Conservation (phyloP, 331 rosid genomes). For the Erythrophleum ivorense region DNA sequence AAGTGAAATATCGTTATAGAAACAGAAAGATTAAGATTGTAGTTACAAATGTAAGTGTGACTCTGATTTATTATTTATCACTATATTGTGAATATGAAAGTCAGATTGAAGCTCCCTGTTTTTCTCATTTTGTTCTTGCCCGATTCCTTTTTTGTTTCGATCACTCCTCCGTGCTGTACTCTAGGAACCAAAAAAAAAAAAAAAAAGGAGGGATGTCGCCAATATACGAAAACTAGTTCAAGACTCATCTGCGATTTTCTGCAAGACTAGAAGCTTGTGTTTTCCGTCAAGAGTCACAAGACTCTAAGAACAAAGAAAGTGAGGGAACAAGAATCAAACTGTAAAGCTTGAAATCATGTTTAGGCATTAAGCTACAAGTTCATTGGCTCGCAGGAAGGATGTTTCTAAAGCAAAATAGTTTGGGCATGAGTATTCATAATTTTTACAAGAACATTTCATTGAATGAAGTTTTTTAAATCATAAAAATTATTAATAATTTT, state of each 20-base stretch:
- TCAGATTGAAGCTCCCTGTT: slow-evolving; percentile 8
- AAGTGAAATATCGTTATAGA: slow-evolving; percentile 24
- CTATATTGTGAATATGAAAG: slow-evolving; percentile 32
- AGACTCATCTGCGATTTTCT: neutral
- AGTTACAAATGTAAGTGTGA: neutral
- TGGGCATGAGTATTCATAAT: neutral
- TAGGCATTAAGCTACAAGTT: neutral
- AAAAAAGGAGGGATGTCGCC: neutral
- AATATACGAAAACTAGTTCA: neutral
- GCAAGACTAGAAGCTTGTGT: neutral
- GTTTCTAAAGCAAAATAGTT: neutral
- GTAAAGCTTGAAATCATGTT: neutral
- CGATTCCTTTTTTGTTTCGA: neutral
- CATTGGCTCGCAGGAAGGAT: neutral
- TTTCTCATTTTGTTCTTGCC: neutral
- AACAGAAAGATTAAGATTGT: slow-evolving; percentile 11
- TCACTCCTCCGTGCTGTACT: neutral
- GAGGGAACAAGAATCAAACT: neutral
- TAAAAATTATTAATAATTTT: neutral
- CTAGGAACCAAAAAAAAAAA: neutral
- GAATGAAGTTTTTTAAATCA: neutral
- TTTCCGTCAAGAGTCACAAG: neutral
- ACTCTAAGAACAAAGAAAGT: neutral
- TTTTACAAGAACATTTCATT: slow-evolving; percentile 1
- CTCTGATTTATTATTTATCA: neutral